A percentile compares a stretch with the other conserved stretches of the same genome.
Conservation (phyloP, 164 flowering plant genomes). For the Malania oleifera region DNA sequence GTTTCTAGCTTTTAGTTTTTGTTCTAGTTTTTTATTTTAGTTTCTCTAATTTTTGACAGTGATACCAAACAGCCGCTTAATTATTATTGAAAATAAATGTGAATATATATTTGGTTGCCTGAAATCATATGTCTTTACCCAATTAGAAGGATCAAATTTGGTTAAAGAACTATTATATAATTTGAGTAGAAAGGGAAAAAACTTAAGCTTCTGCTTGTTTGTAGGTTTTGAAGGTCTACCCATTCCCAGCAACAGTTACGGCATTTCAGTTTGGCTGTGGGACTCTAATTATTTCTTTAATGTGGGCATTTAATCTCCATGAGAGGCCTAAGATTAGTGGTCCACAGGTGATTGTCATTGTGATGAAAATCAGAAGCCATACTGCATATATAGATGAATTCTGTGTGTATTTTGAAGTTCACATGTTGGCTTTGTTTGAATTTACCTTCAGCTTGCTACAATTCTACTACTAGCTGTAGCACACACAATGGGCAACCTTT, state of each 20-base stretch:
- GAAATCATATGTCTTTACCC: too few relatives aligned
- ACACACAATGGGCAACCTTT: slow-evolving; percentile 52
- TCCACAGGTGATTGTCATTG: slow-evolving; percentile 35
- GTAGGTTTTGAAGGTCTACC: slow-evolving; percentile 51
- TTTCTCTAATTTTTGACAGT: too few relatives aligned
- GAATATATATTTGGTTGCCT: too few relatives aligned
- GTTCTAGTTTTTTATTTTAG: too few relatives aligned
- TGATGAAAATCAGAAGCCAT: neutral
- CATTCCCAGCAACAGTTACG: slow-evolving; percentile 50
- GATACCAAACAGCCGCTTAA: too few relatives aligned
- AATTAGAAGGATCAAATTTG: too few relatives aligned
- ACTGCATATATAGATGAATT: neutral
- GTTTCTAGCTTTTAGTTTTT: too few relatives aligned
- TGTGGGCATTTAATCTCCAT: slow-evolving; percentile 45
- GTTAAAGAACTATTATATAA: too few relatives aligned
- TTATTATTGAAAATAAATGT: too few relatives aligned
- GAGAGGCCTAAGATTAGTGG: slow-evolving; percentile 34
- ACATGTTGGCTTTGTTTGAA: neutral
- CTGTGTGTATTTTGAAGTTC: neutral
- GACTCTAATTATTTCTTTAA: slow-evolving; percentile 24
- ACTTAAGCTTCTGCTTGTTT: neutral
- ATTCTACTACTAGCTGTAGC: slow-evolving; percentile 38
- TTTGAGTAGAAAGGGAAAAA: too few relatives aligned
- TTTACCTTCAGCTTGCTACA: slow-evolving; percentile 30
- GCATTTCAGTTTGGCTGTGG: slow-evolving; percentile 50